phyloP scores from a whole-genome alignment of 2,329 filamentous ascomycete species.

The Colletotrichum cereale region DNA sequence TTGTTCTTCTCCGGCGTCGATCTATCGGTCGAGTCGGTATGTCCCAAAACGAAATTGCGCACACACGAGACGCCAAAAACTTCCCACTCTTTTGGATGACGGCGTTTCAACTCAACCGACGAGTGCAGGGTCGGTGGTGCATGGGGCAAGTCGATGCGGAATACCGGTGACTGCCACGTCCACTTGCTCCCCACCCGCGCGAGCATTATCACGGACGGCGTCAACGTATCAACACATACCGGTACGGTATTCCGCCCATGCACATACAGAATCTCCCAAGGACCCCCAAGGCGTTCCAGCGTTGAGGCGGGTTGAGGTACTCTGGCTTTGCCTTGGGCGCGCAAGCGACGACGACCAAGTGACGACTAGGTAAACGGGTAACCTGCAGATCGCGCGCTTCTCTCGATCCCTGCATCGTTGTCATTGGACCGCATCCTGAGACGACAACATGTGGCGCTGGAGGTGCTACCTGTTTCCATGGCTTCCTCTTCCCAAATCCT shows the following conservation, averaged over 20 bases:
- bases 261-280: neutral
- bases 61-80: slow-evolving; percentile 1
- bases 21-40: neutral
- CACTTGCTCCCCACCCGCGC: neutral
- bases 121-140: neutral
- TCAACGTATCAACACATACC: neutral
- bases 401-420: neutral
- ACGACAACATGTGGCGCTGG: neutral
- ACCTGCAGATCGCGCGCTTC: neutral
- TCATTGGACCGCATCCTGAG: slow-evolving; percentile 25
- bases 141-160: neutral
- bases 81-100: neutral
- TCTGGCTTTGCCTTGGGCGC: neutral
- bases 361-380: neutral
- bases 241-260: neutral
- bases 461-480: neutral
- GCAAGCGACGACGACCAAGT: neutral
- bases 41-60: neutral
- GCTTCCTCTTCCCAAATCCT: neutral
- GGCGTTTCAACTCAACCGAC: slow-evolving; percentile 1
- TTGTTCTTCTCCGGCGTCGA: neutral
- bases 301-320: neutral
- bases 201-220: slow-evolving; percentile 4
- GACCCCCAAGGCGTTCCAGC: neutral
- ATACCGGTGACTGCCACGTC: no score